Evolutionary conservation across 768 basidiomycete genomes (phyloP).

Genomic region (Boletus bicolor): DNA sequence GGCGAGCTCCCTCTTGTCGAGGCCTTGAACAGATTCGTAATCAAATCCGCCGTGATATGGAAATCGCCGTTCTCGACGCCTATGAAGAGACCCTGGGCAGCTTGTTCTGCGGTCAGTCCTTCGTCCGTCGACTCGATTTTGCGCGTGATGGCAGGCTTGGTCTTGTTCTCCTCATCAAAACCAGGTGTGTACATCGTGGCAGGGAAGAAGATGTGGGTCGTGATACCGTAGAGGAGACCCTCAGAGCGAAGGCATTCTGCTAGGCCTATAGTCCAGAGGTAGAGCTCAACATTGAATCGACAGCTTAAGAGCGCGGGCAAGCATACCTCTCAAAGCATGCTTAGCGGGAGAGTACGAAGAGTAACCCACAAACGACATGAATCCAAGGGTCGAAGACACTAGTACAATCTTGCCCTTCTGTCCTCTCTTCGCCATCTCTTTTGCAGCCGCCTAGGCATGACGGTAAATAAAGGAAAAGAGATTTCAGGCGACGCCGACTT

Average conservation of each 20-base stretch:
- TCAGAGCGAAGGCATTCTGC: conserved; percentile 83
- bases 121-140: conserved; percentile 76
- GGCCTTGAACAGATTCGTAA: conserved; percentile 64
- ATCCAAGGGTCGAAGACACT: conserved; percentile 69
- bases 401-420: conserved; percentile 70
- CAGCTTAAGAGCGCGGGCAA: neutral
- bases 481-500: neutral
- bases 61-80: conserved; percentile 68
- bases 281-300: neutral
- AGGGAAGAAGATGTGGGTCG: conserved; percentile 80
- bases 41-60: conserved; percentile 73
- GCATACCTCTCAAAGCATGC: conserved; percentile 76
- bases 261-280: conserved; percentile 47
- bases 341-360: conserved; percentile 81
- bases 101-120: conserved; percentile 58
- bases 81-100: conserved; percentile 58
- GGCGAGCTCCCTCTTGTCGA: conserved; percentile 61
- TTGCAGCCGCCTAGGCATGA: conserved; percentile 55
- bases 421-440: conserved; percentile 57
- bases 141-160: conserved; percentile 70
- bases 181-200: conserved; percentile 78
- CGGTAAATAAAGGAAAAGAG: neutral
- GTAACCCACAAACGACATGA: conserved; percentile 76
- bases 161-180: conserved; percentile 68
- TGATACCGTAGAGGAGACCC: conserved; percentile 70